Evolutionary conservation across 2,329 filamentous ascomycete genomes (phyloP), one percentile per base, ranked within the genome.

Genomic region (Penicillium sp.): DNA sequence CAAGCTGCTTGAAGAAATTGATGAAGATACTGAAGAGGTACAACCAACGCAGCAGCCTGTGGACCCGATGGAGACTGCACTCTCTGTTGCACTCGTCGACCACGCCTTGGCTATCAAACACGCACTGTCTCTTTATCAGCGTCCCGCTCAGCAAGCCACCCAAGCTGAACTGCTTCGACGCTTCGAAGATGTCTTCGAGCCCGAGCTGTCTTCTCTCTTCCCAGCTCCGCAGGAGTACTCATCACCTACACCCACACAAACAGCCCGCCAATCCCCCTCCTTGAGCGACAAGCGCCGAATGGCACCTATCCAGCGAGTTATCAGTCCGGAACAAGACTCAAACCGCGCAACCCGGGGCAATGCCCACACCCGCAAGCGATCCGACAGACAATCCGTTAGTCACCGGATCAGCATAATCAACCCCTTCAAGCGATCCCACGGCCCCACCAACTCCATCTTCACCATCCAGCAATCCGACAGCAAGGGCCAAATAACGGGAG

Each of bases 61-160:
- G 26, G 80, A 82, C 61, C 77, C 78, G 2, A 81, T 92, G 65
- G 88, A 95, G 62, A 90, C 84, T 47, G 90, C 92, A 1, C 85
- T 97, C 62, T 89, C 88, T 68, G 89, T 92, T 71, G 89, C 91
- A 0, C 81, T 97, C 31, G 83, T 96, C 40, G 94, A 97, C 67
- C 92, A 97, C 72, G 90, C 91, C 3, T 83, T 96, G 57, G 87
- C 90, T 72, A 86, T 97, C 66, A 92, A 93, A 76, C 86, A 90
- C 61, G 93, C 90, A 66, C 75, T 97, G 60, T 80, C 80, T 4
- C 81, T 86, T 64, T 90, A 90, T 72, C 81, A 82, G 56, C 77
- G 82, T 74, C 72, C 84, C 79, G 72, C 81, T 77, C 73, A 85
- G 83, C 71, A 75, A 62, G 72, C 74, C 34, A 75, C 73, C 3